Evolutionary conservation across 2,329 filamentous ascomycete species (phyloP), one percentile per base, ranked within the genome.

Genomic region (Aspergillus persii): DNA sequence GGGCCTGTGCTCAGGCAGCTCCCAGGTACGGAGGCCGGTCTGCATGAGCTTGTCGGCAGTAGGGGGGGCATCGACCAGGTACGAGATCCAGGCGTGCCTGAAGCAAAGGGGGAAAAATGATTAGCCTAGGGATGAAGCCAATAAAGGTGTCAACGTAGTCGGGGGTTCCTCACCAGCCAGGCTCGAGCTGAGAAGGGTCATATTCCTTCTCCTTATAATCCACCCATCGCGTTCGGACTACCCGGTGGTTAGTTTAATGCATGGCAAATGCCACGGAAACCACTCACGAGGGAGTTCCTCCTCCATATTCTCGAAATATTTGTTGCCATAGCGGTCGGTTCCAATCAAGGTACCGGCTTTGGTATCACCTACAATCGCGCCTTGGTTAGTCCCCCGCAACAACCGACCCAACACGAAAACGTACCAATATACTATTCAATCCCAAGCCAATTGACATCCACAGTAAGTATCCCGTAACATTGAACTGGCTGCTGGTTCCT

Each of bases 61-160:
- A 1, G 95, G 95, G 41, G 94, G 87, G 78, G 90, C 90, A 78
- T 98, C 92, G 70, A 96, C 88, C 79, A 88, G 81, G 80, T 99
- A 98, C 66, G 92, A 92, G 69, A 99, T 92, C 95, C 95, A 99
- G 31, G 91, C 92, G 80, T 98, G 95, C 95, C 85, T 86, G 53
- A 27, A 27, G 3, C 18, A 7, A 18, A 53, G 7, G 4, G 3
- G 41, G 33, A 23, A 23, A 23, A 1, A 48, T 23, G 54, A 44
- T 50, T 53, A 53, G 47, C 18, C 12, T 3, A 36, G 11, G 12
- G 27, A 36, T 39, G 29, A 31, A 1, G 9, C 11, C 9, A 27
- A 31, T 26, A 27, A n/a, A 39, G 29, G 3, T 8, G 29, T 15
- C 8, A 29, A 50, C 44, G 4, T 23, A 47, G 12, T 26, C 8